A percentile compares a stretch with the other conserved stretches of the same genome.
Conservation (phyloP, 78 protist genomes). For the Polysphondylium violaceum region DNA sequence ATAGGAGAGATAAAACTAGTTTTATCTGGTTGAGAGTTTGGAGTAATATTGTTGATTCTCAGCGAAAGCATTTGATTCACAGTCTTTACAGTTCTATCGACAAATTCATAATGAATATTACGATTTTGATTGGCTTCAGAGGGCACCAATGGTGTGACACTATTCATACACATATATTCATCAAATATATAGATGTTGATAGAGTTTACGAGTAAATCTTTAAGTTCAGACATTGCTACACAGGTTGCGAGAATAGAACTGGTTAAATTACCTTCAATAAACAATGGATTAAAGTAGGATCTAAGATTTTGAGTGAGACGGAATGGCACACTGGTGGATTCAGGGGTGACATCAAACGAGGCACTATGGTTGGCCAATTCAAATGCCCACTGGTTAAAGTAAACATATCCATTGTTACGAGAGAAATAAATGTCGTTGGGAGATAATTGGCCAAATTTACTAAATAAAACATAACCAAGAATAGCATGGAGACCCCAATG, state of each 20-base stretch:
- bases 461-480: conserved; percentile 18
- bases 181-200: conserved; percentile 16
- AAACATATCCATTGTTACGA: conserved; percentile 30
- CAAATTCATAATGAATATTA: conserved; percentile 39
- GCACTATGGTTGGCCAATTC: neutral
- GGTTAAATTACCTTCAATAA: conserved; percentile 56
- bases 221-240: conserved; percentile 44
- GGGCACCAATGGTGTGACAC: neutral
- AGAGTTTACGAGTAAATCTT: conserved; percentile 53
- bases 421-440: conserved; percentile 45
- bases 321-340: conserved; percentile 17
- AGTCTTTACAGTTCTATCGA: conserved; percentile 21
- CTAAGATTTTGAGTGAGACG: conserved; percentile 60
- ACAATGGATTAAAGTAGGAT: conserved; percentile 49
- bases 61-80: conserved; percentile 35
- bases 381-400: conserved; percentile 36
- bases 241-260: conserved; percentile 34
- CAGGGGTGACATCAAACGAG: neutral
- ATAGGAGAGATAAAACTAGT: conserved; percentile 58
- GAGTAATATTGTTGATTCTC: conserved; percentile 49
- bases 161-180: conserved; percentile 41
- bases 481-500: conserved; percentile 59
- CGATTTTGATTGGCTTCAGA: conserved; percentile 6
- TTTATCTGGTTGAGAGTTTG: conserved; percentile 63
- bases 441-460: conserved; percentile 4